These are phyloP conservation scores for Anthracocystis walkeri DNA, from an alignment of 1,284 basidiomycete genomes.

Conservation along the genomic window DNA sequence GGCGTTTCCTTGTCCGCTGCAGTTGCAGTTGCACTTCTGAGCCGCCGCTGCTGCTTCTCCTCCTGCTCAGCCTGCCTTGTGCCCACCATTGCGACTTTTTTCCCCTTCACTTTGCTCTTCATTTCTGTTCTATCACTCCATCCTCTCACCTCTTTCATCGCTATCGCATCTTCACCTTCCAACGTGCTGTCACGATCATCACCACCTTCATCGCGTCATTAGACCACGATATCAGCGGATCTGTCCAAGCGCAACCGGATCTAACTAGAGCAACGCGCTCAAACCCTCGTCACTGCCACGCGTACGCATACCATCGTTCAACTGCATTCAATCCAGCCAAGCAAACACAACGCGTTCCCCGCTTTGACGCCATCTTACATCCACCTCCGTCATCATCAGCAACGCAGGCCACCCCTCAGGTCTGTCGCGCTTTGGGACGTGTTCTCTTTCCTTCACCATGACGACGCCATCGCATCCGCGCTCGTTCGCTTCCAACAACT, in stretches of 20 bases:
- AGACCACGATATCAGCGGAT: neutral
- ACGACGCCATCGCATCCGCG: conserved; percentile 50
- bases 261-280: no score
- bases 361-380: no score
- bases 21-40: neutral
- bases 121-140: neutral
- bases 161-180: neutral
- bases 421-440: conserved; percentile 27
- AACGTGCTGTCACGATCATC: neutral
- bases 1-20: conserved; percentile 9
- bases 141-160: neutral
- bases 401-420: conserved; percentile 9
- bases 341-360: no score
- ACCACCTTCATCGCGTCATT: neutral
- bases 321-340: conserved; percentile 16
- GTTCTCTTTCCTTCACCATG: conserved; percentile 17
- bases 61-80: conserved; percentile 5
- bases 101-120: neutral
- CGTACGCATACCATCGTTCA: no score
- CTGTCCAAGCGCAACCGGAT: neutral
- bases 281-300: no score
- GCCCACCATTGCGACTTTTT: conserved; percentile 4
- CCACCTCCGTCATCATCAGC: conserved; percentile 7
- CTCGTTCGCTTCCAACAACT: conserved; percentile 32
- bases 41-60: conserved; percentile 11